Evolutionary conservation across 257 asterid genomes (phyloP).

Genomic region (Coffea canephora): DNA sequence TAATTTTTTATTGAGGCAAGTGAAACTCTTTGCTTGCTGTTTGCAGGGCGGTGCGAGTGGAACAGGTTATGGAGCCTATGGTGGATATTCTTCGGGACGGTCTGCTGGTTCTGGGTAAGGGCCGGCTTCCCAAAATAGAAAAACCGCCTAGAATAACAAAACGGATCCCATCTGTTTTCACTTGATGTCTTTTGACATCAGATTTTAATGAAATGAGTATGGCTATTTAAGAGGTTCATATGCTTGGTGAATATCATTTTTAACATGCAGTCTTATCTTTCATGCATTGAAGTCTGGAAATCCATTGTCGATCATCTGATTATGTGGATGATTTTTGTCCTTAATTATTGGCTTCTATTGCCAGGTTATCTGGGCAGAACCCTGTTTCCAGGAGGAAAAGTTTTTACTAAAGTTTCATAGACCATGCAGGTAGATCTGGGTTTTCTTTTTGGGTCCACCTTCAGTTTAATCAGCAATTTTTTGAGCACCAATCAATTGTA

Average conservation of each 20-base stretch:
- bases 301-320: not conserved
- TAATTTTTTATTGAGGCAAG: not conserved
- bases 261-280: not conserved
- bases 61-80: slow-evolving; percentile 79
- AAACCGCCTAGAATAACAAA: too few species aligned
- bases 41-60: slow-evolving; percentile 61
- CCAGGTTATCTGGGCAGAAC: slow-evolving; percentile 89
- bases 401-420: slow-evolving; percentile 66
- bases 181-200: not conserved
- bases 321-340: slow-evolving; percentile 15
- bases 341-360: slow-evolving; percentile 29
- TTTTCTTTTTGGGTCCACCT: slow-evolving; percentile 23
- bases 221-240: not conserved
- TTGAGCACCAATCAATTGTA: slow-evolving; percentile 4
- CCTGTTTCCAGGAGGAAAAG: slow-evolving; percentile 85
- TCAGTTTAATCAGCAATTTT: slow-evolving; percentile 4
- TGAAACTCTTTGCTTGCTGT: not conserved
- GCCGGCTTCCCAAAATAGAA: not conserved
- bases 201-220: not conserved
- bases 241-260: not conserved
- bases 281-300: not conserved
- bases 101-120: slow-evolving; percentile 79
- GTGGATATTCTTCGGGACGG: slow-evolving; percentile 73
- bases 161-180: not conserved
- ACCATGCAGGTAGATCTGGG: slow-evolving; percentile 68